Evolutionary conservation across 2,329 filamentous ascomycete genomes (phyloP).

Genomic region (Talaromyces sp.): DNA sequence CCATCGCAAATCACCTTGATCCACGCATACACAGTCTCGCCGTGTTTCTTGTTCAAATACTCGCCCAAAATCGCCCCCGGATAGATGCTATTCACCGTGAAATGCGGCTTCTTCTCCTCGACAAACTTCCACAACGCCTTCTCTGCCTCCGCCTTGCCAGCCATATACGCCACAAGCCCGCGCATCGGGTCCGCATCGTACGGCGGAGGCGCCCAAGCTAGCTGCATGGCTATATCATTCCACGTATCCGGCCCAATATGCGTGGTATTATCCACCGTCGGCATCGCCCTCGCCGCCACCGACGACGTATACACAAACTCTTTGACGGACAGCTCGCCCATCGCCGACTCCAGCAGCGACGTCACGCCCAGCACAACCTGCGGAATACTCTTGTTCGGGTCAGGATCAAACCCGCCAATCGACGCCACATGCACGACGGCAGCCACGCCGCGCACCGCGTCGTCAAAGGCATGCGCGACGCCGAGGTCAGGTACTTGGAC

Average conservation of each 20-base stretch:
- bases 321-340: neutral
- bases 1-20: slow-evolving; percentile 1
- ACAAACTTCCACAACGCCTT: slow-evolving; percentile 5
- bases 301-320: slow-evolving; percentile 8
- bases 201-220: slow-evolving; percentile 5
- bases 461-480: slow-evolving; percentile 4
- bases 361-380: neutral
- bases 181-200: neutral
- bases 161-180: neutral
- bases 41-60: neutral
- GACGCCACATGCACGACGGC: slow-evolving; percentile 3
- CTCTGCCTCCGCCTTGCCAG: slow-evolving; percentile 3
- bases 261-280: neutral
- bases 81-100: neutral
- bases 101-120: neutral
- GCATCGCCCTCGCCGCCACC: neutral
- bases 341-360: neutral
- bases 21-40: neutral
- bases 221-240: neutral
- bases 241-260: neutral
- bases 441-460: slow-evolving; percentile 3
- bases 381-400: slow-evolving; percentile 3
- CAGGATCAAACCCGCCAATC: slow-evolving; percentile 1
- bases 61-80: neutral
- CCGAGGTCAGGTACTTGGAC: neutral